Evolutionary conservation across 2,329 filamentous ascomycete species (phyloP).

Genomic region (Thielaviopsis populi): DNA sequence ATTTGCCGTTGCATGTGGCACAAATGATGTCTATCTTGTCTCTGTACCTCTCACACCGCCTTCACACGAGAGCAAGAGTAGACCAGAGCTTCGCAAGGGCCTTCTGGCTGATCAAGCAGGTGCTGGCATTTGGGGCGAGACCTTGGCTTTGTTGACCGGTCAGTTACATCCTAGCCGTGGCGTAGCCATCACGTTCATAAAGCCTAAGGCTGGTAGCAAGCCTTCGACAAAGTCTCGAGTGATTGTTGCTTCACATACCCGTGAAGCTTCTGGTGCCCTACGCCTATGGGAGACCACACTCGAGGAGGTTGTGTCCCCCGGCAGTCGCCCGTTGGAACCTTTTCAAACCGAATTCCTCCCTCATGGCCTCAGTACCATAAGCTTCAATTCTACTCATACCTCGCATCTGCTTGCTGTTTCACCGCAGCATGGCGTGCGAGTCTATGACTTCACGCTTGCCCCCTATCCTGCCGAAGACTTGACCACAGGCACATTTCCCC

Average conservation of each 20-base stretch:
- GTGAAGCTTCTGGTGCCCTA: constrained; percentile 43
- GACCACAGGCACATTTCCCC: constrained; percentile 35
- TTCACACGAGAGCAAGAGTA: constrained; percentile 42
- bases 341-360: constrained; percentile 48
- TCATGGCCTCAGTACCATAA: constrained; percentile 37
- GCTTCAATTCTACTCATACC: constrained; percentile 45
- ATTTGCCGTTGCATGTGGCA: constrained; percentile 45
- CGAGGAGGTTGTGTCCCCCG: constrained; percentile 23
- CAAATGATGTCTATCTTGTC: constrained; percentile 40
- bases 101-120: constrained; percentile 41
- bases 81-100: constrained; percentile 36
- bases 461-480: constrained; percentile 38
- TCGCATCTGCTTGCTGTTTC: constrained; percentile 45
- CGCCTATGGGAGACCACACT: constrained; percentile 44
- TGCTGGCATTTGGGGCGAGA: constrained; percentile 49
- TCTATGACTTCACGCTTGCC: constrained; percentile 45
- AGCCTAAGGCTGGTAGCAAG: constrained; percentile 25
- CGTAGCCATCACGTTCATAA: constrained; percentile 39
- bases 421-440: constrained; percentile 39
- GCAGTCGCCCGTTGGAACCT: constrained; percentile 27
- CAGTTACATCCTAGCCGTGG: constrained; percentile 39
- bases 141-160: constrained; percentile 37
- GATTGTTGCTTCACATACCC: constrained; percentile 45
- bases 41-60: constrained; percentile 47
- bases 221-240: constrained; percentile 28